These are phyloP conservation scores for Nepenthes alata DNA, from an alignment of 179 eudicot species.

Conservation along the genomic window DNA sequence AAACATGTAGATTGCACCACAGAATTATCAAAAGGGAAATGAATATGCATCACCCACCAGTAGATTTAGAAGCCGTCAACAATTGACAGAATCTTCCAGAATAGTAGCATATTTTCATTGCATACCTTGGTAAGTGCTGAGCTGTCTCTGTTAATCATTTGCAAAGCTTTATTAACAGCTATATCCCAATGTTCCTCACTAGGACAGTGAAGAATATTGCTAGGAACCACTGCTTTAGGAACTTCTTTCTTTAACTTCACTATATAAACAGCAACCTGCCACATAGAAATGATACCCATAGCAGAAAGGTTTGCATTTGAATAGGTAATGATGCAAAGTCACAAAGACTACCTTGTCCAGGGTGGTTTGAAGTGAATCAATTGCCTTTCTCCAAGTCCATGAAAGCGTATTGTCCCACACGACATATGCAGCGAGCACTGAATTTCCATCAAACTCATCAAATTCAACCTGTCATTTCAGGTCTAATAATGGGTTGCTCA, in stretches of 20 bases:
- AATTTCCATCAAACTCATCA: slow-evolving; percentile 77
- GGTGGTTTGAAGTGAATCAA: slow-evolving; percentile 52
- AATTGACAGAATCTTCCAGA: not conserved
- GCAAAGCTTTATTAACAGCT: slow-evolving; percentile 61
- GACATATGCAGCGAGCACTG: slow-evolving; percentile 65
- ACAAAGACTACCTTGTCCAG: slow-evolving; percentile 45
- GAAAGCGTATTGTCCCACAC: slow-evolving; percentile 78
- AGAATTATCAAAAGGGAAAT: too few species aligned
- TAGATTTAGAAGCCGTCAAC: not conserved
- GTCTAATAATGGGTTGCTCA: slow-evolving; percentile 8
- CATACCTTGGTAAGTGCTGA: slow-evolving; percentile 70
- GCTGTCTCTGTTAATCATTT: slow-evolving; percentile 42
- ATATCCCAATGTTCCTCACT: slow-evolving; percentile 47
- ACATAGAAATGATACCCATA: slow-evolving; percentile 6
- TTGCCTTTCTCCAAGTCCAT: slow-evolving; percentile 39
- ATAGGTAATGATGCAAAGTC: not conserved
- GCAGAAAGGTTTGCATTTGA: not conserved
- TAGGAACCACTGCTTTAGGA: slow-evolving; percentile 30
- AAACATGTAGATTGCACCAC: too few species aligned
- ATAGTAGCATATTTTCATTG: not conserved
- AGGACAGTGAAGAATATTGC: slow-evolving; percentile 45
- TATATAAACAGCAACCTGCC: slow-evolving; percentile 44
- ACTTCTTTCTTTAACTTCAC: slow-evolving; percentile 23
- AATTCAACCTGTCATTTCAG: slow-evolving; percentile 68
- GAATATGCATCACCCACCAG: too few species aligned